Evolutionary conservation across 1,284 basidiomycete genomes (phyloP), one percentile per base, ranked within the genome.

Genomic region (Ustilago nuda): DNA sequence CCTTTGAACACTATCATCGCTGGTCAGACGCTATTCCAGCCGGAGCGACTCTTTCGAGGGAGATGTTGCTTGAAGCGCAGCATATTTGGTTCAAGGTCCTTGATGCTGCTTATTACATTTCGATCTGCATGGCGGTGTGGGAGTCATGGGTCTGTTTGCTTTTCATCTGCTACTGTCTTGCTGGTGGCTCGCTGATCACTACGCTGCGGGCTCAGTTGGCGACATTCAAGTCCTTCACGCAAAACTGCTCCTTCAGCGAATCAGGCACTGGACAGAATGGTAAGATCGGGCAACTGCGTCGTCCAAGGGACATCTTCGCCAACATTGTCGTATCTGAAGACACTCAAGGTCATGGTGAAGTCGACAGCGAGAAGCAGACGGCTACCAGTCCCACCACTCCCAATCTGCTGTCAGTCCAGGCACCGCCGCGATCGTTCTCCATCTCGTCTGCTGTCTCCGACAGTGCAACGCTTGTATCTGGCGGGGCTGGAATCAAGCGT

Each of bases 31-130:
- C 54, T 41, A 35, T 73, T 4, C 41, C 41, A 17, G 32, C 69
- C 7, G 60, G 51, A 12, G 43, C 35, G 1, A 23, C 23, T 12
- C 64, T 75, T 11, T 36, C 62, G 8, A 57, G 56, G 23, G 72
- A 70, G 15, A n/a, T 66, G 43, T 53, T 75, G 51, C 33, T 75
- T 15, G 63, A 75, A 35, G 67, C 66, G 6, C 72, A 75, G 61
- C 52, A 56, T 33, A 70, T 75, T 54, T 75, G 72, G 72, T 70
- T 65, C 56, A 46, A 61, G 27, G 61, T 67, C n/a, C 46, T 75
- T 7, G 72, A 70, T 32, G 59, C 72, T 3, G 66, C 66, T 15
- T 65, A 61, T 35, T 69, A 55, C 32, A 7, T 66, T 27, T 70
- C 65, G 12, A 61, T 70, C 54, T 69, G 67, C 61, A 62, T 75